phyloP scores from a whole-genome alignment of 73 alveolate genomes.

The Breviolum minutum region DNA sequence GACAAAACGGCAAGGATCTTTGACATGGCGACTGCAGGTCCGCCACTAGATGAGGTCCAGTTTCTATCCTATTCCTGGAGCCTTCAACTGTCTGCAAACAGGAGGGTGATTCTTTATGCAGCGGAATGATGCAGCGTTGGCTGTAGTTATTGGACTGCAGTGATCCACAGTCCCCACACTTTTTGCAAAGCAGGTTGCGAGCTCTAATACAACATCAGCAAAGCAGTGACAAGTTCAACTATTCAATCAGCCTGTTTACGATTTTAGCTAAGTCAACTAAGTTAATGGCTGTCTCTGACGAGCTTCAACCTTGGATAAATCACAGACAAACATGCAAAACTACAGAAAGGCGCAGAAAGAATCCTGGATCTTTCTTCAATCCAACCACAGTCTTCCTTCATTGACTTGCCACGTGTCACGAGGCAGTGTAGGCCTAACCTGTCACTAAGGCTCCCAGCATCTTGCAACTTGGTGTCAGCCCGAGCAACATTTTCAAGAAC shows the following conservation, averaged over 20 bases:
- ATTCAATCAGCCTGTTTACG: not conserved
- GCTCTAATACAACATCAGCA: too few species aligned
- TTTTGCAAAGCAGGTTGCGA: too few species aligned
- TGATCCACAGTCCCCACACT: too few species aligned
- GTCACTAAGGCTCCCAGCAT: not conserved
- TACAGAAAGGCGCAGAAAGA: not conserved
- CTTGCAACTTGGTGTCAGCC: conserved; percentile 38
- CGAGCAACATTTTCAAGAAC: conserved; percentile 42
- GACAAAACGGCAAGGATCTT: conserved; percentile 13
- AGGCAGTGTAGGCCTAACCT: too few species aligned
- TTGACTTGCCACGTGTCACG: too few species aligned
- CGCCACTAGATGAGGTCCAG: not conserved
- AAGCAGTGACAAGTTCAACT: too few species aligned
- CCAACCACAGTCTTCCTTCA: not conserved
- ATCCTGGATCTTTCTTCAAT: not conserved
- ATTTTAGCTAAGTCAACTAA: not conserved
- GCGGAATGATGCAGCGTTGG: too few species aligned
- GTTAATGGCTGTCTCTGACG: not conserved
- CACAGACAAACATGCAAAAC: not conserved
- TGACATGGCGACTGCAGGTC: not conserved
- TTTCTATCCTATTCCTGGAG: not conserved
- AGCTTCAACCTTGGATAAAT: conserved; percentile 6
- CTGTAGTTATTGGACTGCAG: too few species aligned
- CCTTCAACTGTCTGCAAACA: not conserved
- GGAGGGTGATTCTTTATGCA: too few species aligned